Percentiles rank a stretch among this genome's conserved stretches.
phyloP scores from a whole-genome alignment of 352 stramenopile genomes.

The Phytophthora brassicae region DNA sequence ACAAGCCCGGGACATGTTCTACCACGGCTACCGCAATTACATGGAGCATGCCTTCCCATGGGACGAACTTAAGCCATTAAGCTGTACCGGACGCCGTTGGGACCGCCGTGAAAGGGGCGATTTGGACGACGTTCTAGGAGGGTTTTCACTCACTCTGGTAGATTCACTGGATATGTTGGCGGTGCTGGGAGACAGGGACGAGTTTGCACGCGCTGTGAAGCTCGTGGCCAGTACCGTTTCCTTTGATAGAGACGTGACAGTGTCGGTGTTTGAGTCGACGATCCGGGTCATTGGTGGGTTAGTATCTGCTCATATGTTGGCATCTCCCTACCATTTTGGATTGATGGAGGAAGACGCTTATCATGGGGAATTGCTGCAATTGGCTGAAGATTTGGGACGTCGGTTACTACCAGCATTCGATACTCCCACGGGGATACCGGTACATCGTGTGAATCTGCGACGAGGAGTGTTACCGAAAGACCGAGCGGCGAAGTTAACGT shows the following conservation, averaged over 20 bases:
- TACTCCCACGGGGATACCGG: slow-evolving; percentile 94
- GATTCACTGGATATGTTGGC: slow-evolving; percentile 91
- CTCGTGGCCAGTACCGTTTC: slow-evolving; percentile 57
- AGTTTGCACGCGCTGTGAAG: slow-evolving; percentile 73
- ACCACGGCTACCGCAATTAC: slow-evolving; percentile 88
- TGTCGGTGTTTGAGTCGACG: slow-evolving; percentile 93
- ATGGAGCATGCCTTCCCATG: slow-evolving; percentile 86
- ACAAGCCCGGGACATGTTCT: slow-evolving; percentile 86
- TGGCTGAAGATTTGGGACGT: slow-evolving; percentile 94
- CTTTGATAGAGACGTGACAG: slow-evolving; percentile 89
- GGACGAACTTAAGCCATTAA: slow-evolving; percentile 88
- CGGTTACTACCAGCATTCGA: slow-evolving; percentile 97
- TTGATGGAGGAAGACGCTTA: slow-evolving; percentile 81
- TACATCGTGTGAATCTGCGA: slow-evolving; percentile 95
- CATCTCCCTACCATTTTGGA: slow-evolving; percentile 55
- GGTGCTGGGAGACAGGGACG: slow-evolving; percentile 76
- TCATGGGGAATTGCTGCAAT: slow-evolving; percentile 90
- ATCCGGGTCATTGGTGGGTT: slow-evolving; percentile 92
- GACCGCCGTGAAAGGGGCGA: slow-evolving; percentile 80
- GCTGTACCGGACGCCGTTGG: slow-evolving; percentile 75
- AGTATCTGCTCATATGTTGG: slow-evolving; percentile 89
- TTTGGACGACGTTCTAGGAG: slow-evolving; percentile 82
- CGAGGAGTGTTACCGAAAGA: slow-evolving; percentile 43
- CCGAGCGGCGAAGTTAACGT: slow-evolving; percentile 72
- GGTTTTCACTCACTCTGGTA: slow-evolving; percentile 84